Base-by-base conservation (phyloP, 2,329 filamentous ascomycete species). In the Cladosporium halotolerans region DNA sequence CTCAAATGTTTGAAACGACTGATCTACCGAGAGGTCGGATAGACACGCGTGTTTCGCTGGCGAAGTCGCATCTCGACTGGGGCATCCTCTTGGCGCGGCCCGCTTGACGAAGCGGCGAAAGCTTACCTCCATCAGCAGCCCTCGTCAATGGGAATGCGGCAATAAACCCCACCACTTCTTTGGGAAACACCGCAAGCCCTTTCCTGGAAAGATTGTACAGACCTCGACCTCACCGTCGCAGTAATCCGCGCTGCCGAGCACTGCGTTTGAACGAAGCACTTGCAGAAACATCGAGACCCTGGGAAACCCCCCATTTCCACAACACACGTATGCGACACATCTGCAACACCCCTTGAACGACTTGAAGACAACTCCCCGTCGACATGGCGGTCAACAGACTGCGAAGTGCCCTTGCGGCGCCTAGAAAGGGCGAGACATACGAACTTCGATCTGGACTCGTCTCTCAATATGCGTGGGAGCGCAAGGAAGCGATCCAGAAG, bases 381-480 rank as follows among this genome's bases (percentile, higher is more conserved):
- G 62, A 66, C 65, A 96, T 95, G 89, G 92, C 93, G 69, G 92
- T 97, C 71, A 97, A 93, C 76, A 87, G 92, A 72, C 93, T 99
- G 72, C 85, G 88, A 70, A 91, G 88, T 73, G 93, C 92, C 66
- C 96, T 99, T 72, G 86, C 89, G 70, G 85, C 85, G 70, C 93
- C 93, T 64, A 84, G 86, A 68, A 99, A 99, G 78, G 93, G 93
- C 71, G 93, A 99, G 76, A 99, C 93, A 13, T 97, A 96, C 70
- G 93, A 99, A 79, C 77, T 99, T 73, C 86, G 93, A 71, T 89
- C 92, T 59, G 93, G 93, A 38, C 78, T 99, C 70, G 93, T 85
- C 75, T 99, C 93, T 60, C 93, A 99, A 76, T 99, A 97, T 86
- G 93, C 93, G 56, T 96, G 95, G 75, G 93, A 99, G 81, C 86